Evolutionary conservation across 2,329 filamentous ascomycete genomes (phyloP), one percentile per base, ranked within the genome.

Genomic region (Fusarium albosuccineum): DNA sequence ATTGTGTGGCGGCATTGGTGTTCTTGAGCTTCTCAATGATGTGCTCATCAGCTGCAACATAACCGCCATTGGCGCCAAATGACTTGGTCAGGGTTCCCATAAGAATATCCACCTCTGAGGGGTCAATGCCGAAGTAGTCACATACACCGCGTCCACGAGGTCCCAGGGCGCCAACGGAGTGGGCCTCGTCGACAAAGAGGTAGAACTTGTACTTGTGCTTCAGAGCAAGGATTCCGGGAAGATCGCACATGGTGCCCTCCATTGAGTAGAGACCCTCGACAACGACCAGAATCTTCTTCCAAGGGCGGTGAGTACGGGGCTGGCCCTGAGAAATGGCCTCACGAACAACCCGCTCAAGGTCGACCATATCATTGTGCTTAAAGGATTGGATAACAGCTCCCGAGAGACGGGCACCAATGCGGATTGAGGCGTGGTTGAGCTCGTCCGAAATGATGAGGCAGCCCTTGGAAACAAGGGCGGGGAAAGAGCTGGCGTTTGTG

Each of bases 71-170:
- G 70, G 96, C 96, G 73, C 96, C 96, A 73, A 99, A 99, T 1
- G 96, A 98, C 80, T 99, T 99, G 67, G 96, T 99, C 64, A 99
- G 84, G 3, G 96, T 99, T 70, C 96, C 96, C 96, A 99, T 99
- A 52, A 99, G 88, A 74, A 99, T 92, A 77, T 99, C 96, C 37
- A 98, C 89, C 71, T 97, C 91, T 14, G 87, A 82, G 14, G 96
- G 91, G 77, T 97, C 92, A 69, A 98, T 90, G 72, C 91, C 91
- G 75, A 98, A 99, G 82, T 97, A 99, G 78, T 99, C 96, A 79
- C 96, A 99, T 22, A 99, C 94, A 77, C 96, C 96, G 71, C 93
- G 91, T 53, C 96, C 96, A 16, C 85, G 86, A 29, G 94, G 94
- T 9, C 96, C 96, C 48, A 98, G 87, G 60, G 96, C 96, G 73